Percentiles rank a stretch among this genome's conserved stretches.
Conservation (phyloP, 208 protist species). For the Acanthamoeba triangularis region DNA sequence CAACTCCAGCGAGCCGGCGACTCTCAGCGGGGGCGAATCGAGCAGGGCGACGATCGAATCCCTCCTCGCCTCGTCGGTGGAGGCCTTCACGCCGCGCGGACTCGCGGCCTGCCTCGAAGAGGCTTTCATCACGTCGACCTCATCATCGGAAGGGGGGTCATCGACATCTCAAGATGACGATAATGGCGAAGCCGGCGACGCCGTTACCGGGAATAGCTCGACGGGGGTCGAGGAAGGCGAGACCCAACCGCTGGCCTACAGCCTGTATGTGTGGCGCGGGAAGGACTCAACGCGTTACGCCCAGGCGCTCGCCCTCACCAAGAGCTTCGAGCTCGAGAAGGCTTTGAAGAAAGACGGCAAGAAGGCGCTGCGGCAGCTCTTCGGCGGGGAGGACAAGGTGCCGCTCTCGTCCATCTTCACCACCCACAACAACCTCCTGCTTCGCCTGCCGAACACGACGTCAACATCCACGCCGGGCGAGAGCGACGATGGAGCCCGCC, state of each 20-base stretch:
- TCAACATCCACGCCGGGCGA: not conserved
- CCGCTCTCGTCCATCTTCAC: conserved; percentile 66
- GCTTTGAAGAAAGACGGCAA: conserved; percentile 69
- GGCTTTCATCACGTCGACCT: conserved; percentile 55
- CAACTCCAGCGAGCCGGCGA: not conserved
- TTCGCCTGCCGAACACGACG: not conserved
- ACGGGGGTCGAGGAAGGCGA: not conserved
- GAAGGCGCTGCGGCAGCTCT: conserved; percentile 33
- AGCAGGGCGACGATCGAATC: conserved; percentile 17
- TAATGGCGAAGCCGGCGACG: not conserved
- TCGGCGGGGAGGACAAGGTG: conserved; percentile 46
- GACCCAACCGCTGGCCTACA: conserved; percentile 32
- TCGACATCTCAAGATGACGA: not conserved
- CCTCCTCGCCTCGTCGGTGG: conserved; percentile 45
- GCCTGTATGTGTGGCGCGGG: conserved; percentile 72
- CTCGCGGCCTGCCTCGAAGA: conserved; percentile 72
- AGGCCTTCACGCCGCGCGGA: conserved; percentile 70
- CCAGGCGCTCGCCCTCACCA: conserved; percentile 59
- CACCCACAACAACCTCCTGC: not conserved
- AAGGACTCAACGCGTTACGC: conserved; percentile 19
- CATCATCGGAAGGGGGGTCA: not conserved
- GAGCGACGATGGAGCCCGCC: not conserved
- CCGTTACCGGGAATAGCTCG: conserved; percentile 1
- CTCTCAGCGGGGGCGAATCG: not conserved
- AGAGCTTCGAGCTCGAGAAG: conserved; percentile 77